phyloP scores from a whole-genome alignment of 306 rosid genomes.

The Cucurbita moschata region DNA sequence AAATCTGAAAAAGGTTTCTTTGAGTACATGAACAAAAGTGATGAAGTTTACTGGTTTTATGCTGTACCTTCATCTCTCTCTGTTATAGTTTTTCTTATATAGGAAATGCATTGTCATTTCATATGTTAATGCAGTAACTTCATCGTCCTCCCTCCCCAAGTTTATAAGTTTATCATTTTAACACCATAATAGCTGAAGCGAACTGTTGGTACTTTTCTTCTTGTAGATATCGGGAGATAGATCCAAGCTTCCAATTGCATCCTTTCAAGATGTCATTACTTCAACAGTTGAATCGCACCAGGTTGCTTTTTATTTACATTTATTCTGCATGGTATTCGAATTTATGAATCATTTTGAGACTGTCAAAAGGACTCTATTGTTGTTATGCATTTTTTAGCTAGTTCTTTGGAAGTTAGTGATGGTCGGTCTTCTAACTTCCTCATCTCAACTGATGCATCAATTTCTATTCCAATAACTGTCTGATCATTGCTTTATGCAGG shows the following conservation, averaged over 20 bases:
- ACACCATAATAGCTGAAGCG: background rate
- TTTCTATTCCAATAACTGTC: constrained; percentile 10
- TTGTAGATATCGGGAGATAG: constrained; percentile 39
- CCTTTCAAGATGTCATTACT: constrained; percentile 58
- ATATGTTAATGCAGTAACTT: background rate
- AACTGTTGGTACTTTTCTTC: constrained; percentile 10
- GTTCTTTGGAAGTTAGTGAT: background rate
- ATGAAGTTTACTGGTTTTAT: constrained; percentile 17
- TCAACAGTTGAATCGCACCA: constrained; percentile 71
- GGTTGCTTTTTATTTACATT: constrained; percentile 27
- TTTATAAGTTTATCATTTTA: background rate
- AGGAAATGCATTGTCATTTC: background rate
- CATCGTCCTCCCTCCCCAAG: background rate
- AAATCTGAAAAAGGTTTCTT: constrained; percentile 41
- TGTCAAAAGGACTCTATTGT: background rate
- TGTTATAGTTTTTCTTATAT: constrained; percentile 4
- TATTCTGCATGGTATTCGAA: background rate
- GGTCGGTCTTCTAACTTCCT: background rate
- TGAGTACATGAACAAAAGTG: constrained; percentile 1
- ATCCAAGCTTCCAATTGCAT: constrained; percentile 71
- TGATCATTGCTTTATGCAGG: constrained; percentile 44
- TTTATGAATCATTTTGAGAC: background rate
- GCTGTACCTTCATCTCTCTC: background rate
- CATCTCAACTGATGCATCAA: background rate
- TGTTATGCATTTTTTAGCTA: background rate